Evolutionary conservation across 2,329 filamentous ascomycete genomes (phyloP), one percentile per base, ranked within the genome.

Genomic region (Lachnellula cervina): DNA sequence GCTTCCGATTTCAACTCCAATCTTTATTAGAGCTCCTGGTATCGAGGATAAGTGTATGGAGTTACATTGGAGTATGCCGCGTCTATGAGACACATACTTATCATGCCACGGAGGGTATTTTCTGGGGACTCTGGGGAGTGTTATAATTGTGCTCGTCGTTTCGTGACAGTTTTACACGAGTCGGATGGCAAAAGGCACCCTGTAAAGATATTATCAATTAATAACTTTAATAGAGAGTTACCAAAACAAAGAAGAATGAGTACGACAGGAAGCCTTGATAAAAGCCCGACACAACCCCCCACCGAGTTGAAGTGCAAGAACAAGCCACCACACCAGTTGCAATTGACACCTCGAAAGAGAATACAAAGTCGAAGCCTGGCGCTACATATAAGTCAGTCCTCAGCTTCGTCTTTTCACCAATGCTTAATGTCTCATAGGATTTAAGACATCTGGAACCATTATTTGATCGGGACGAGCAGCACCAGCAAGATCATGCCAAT

Each of bases 371-470:
- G 16, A 38, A n/a, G 35, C 35, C 35, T n/a, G 35, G 11, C 35
- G 35, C 35, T 38, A 7, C 35, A n/a, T n/a, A n/a, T n/a, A n/a
- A n/a, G n/a, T 13, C 6, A 5, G 35, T 77, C 56, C 74, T 79
- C n/a, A 45, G 69, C 3, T 38, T 38, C 16, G 11, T 38, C 13
- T 38, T 38, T 21, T 21, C 21, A 32, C 7, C 28, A 32, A 32
- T 32, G 8, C 28, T 32, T 32, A 32, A 32, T 32, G 28, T 32
- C 8, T 25, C 8, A 32, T 32, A 9, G 8, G 7, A 32, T 32
- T 32, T 32, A 8, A 32, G 28, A 32, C 8, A 32, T 32, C 8
- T 32, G 8, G 28, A 32, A 32, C 7, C 8, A 32, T 7, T 2
- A 32, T 9, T 9, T 32, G 28, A 9, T 32, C 28, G 8, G 28